Conservation (phyloP, 208 protist species). For the Leishmania braziliensis region DNA sequence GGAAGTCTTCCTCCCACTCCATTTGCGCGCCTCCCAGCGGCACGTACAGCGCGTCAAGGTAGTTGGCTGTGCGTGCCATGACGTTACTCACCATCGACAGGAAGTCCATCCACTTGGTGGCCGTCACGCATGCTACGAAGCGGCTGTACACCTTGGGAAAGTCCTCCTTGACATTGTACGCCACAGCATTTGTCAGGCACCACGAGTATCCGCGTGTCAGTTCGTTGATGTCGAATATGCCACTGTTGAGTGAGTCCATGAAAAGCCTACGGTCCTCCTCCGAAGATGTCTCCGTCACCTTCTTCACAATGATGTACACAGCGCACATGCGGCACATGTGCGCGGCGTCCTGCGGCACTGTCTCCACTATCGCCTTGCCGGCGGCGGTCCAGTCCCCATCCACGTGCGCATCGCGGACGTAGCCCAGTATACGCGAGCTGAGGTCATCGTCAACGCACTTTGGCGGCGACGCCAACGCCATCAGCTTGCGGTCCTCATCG, state of each 20-base stretch:
- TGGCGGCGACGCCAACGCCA: slow-evolving; percentile 69
- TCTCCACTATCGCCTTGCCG: slow-evolving; percentile 35
- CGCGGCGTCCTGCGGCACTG: slow-evolving; percentile 47
- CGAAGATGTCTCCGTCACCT: slow-evolving; percentile 41
- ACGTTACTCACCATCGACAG: slow-evolving; percentile 61
- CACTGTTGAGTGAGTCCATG: slow-evolving; percentile 41
- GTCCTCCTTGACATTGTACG: slow-evolving; percentile 63
- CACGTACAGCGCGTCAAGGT: slow-evolving; percentile 75
- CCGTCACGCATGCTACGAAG: slow-evolving; percentile 53
- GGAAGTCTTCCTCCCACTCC: slow-evolving; percentile 83
- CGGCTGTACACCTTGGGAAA: slow-evolving; percentile 66
- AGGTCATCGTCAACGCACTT: slow-evolving; percentile 55
- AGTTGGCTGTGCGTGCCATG: slow-evolving; percentile 81
- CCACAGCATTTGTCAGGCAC: slow-evolving; percentile 73
- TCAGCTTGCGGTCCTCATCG: slow-evolving; percentile 71
- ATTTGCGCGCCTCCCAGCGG: slow-evolving; percentile 42
- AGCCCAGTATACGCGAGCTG: slow-evolving; percentile 54
- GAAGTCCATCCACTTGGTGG: slow-evolving; percentile 55
- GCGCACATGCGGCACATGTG: slow-evolving; percentile 60
- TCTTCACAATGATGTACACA: slow-evolving; percentile 68
- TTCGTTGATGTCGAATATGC: slow-evolving; percentile 57
- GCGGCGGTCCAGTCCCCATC: slow-evolving; percentile 56
- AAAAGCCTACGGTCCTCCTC: slow-evolving; percentile 64
- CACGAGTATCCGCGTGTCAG: slow-evolving; percentile 79
- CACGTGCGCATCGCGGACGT: slow-evolving; percentile 58